Percentiles rank a stretch among this genome's conserved stretches.
These are phyloP conservation scores for Acanthamoeba sp. DNA, from an alignment of 208 protist genomes.

Conservation along the genomic window DNA sequence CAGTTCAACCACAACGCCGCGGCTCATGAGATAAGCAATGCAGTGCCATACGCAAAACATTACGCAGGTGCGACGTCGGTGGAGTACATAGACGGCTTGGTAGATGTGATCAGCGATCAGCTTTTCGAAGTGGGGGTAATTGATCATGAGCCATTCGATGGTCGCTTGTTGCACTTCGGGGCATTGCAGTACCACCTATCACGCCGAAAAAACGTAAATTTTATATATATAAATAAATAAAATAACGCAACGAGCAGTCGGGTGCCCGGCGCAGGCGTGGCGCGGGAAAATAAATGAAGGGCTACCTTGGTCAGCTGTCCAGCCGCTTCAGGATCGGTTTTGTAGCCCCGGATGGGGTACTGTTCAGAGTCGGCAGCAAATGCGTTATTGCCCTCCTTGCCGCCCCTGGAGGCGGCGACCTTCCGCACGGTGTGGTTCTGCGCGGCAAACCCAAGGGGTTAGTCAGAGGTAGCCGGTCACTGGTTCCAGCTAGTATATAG, in stretches of 20 bases:
- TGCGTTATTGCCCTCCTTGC: slow-evolving; percentile 79
- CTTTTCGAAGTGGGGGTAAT: not conserved
- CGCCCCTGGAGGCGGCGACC: slow-evolving; percentile 55
- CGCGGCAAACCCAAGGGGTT: not conserved
- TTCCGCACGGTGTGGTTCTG: slow-evolving; percentile 71
- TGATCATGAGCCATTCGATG: slow-evolving; percentile 36
- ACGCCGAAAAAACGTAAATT: too few species aligned
- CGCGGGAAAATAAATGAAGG: too few species aligned
- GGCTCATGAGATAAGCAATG: not conserved
- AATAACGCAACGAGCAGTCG: too few species aligned
- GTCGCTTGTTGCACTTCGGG: not conserved
- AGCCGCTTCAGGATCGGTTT: not conserved
- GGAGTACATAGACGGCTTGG: not conserved
- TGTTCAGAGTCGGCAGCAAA: slow-evolving; percentile 70
- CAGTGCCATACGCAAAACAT: not conserved
- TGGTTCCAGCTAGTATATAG: too few species aligned
- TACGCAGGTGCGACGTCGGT: too few species aligned
- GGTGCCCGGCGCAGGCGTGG: too few species aligned
- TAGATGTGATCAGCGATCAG: not conserved
- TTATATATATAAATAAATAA: too few species aligned
- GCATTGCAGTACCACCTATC: not conserved
- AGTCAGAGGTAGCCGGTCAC: not conserved
- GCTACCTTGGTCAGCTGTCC: too few species aligned
- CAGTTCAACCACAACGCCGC: not conserved
- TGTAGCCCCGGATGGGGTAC: slow-evolving; percentile 15